Percentiles rank a stretch among this genome's conserved stretches.
phyloP scores from a whole-genome alignment of 805 yeast species.

The Wickerhamiella alocasiicola region DNA sequence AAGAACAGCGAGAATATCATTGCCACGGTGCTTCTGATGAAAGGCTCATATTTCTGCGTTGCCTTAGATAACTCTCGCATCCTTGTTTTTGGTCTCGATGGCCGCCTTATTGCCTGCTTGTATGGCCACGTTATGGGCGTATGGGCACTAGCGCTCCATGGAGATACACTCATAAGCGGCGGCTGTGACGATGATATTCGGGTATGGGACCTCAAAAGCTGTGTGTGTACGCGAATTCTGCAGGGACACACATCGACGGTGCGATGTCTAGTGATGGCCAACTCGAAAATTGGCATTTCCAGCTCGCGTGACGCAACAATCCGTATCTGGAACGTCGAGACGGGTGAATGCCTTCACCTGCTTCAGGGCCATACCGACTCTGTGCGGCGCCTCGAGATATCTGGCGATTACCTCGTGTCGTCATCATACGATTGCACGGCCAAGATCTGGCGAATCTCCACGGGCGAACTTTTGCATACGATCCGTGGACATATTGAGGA shows the following conservation, averaged over 20 bases:
- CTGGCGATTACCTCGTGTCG: constrained; percentile 63
- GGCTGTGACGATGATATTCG: constrained; percentile 94
- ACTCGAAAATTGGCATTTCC: constrained; percentile 62
- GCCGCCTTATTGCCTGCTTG: constrained; percentile 58
- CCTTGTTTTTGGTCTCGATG: constrained; percentile 31
- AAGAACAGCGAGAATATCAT: constrained; percentile 26
- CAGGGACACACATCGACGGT: constrained; percentile 92
- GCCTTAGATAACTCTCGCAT: constrained; percentile 35
- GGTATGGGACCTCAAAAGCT: constrained; percentile 85
- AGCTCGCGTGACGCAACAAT: constrained; percentile 88
- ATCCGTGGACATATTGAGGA: constrained; percentile 83
- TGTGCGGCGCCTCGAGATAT: constrained; percentile 55
- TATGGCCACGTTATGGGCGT: constrained; percentile 98
- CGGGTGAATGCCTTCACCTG: constrained; percentile 61
- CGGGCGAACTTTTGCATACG: constrained; percentile 82
- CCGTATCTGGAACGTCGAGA: constrained; percentile 91
- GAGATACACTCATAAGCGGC: constrained; percentile 82
- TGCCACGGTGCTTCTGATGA: constrained; percentile 31
- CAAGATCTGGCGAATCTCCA: constrained; percentile 81
- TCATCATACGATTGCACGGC: constrained; percentile 86
- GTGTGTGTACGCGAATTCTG: constrained; percentile 74
- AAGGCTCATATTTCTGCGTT: constrained; percentile 29
- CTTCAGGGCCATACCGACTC: constrained; percentile 55
- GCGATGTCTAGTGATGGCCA: constrained; percentile 65
- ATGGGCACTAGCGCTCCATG: constrained; percentile 90